Evolutionary conservation across 306 rosid genomes (phyloP).

Genomic region (Hippophae gyantsensis): DNA sequence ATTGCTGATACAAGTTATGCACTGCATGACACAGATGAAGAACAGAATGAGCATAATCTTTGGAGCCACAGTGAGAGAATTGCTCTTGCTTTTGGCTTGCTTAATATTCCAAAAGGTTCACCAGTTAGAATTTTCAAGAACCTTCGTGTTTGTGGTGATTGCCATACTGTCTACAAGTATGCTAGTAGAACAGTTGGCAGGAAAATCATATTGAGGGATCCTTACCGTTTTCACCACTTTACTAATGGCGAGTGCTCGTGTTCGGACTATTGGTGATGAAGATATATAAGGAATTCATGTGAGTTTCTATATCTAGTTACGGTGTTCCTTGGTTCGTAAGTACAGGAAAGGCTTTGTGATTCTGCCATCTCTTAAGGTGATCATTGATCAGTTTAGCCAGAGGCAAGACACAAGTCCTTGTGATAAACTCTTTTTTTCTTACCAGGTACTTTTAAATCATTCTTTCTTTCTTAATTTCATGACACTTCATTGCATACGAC

Average conservation of each 20-base stretch:
- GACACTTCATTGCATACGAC: too few species aligned
- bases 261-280: conserved; percentile 67
- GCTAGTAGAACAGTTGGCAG: conserved; percentile 47
- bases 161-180: conserved; percentile 79
- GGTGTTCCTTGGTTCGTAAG: too few species aligned
- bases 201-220: conserved; percentile 71
- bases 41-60: conserved; percentile 85
- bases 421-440: too few species aligned
- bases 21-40: conserved; percentile 83
- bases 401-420: too few species aligned
- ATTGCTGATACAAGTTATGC: conserved; percentile 73
- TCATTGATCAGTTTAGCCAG: too few species aligned
- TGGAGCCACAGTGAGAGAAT: conserved; percentile 94
- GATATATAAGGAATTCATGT: background rate
- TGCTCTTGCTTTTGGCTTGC: conserved; percentile 79
- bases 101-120: conserved; percentile 50
- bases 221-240: conserved; percentile 83
- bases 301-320: too few species aligned
- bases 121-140: conserved; percentile 73
- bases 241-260: conserved; percentile 76
- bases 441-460: too few species aligned
- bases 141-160: conserved; percentile 88
- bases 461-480: too few species aligned
- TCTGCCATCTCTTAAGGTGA: too few species aligned
- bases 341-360: too few species aligned